Percentiles rank a stretch among this genome's conserved stretches.
Conservation (phyloP, 2,329 filamentous ascomycete genomes). For the Lecanicillium sp. region DNA sequence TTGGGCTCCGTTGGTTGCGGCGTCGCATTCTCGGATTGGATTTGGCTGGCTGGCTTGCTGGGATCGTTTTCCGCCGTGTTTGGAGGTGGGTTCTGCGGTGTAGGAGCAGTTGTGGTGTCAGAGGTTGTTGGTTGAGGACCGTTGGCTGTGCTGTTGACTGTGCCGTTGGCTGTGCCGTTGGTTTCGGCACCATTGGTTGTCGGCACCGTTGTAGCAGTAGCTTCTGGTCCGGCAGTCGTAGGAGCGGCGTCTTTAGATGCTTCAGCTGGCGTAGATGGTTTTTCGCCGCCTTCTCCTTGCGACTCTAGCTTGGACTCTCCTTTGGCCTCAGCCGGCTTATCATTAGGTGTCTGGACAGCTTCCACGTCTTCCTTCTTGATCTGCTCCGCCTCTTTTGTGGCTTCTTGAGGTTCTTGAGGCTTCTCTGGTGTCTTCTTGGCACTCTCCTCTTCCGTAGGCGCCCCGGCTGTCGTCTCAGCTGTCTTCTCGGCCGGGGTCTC, state of each 20-base stretch:
- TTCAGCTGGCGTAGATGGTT: too few relatives aligned
- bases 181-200: not conserved
- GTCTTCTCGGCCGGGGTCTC: not conserved
- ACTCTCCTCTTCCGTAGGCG: not conserved
- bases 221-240: not conserved
- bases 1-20: slow-evolving; percentile 13
- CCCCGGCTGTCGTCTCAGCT: not conserved
- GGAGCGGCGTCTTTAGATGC: not conserved
- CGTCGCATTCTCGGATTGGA: slow-evolving; percentile 10
- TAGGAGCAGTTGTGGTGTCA: too few relatives aligned
- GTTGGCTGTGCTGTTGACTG: not conserved
- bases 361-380: too few relatives aligned
- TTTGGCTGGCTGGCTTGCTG: slow-evolving; percentile 8
- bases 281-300: too few relatives aligned
- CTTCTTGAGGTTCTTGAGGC: not conserved
- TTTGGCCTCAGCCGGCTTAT: not conserved
- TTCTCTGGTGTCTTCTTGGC: not conserved
- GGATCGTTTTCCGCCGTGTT: not conserved
- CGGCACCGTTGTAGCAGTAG: not conserved
- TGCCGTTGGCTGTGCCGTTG: not conserved
- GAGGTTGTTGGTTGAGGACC: not conserved
- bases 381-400: not conserved
- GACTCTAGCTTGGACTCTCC: not conserved
- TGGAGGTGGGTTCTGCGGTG: not conserved
- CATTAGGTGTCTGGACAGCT: too few relatives aligned